Conservation (phyloP, 2,329 filamentous ascomycete genomes). For the Penicillium crustosum region DNA sequence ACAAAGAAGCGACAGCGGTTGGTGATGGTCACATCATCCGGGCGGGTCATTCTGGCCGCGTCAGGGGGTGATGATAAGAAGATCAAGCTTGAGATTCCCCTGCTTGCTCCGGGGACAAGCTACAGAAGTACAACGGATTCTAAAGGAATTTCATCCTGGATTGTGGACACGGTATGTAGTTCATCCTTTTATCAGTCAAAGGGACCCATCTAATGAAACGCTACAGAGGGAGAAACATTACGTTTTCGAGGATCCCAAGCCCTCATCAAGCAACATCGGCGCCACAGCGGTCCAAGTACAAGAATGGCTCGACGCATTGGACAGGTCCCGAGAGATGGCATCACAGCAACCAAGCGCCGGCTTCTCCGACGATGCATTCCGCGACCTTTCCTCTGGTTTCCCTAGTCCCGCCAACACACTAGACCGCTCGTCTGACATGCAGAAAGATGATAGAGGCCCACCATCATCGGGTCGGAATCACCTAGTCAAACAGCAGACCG, state of each 20-base stretch:
- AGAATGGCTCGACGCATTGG: constrained; percentile 89
- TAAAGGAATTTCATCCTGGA: constrained; percentile 87
- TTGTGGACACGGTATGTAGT: constrained; percentile 82
- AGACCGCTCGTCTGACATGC: constrained; percentile 43
- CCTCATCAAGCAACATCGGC: constrained; percentile 62
- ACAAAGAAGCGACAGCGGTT: constrained; percentile 90
- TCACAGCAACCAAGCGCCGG: constrained; percentile 67
- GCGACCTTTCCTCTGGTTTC: constrained; percentile 67
- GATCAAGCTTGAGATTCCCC: constrained; percentile 85
- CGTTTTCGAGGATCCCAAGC: constrained; percentile 90
- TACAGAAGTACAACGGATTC: constrained; percentile 80
- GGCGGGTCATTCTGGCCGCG: constrained; percentile 83
- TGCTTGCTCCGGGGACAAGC: constrained; percentile 70
- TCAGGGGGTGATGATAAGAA: constrained; percentile 95
- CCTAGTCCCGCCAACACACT: constrained; percentile 61
- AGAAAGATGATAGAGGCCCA: constrained; percentile 30
- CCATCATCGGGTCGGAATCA: constrained; percentile 46
- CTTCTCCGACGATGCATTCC: constrained; percentile 65
- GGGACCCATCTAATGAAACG: constrained; percentile 30
- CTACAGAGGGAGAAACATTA: constrained; percentile 80
- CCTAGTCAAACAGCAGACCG: constrained; percentile 44
- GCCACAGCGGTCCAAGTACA: constrained; percentile 69
- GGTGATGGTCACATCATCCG: constrained; percentile 92
- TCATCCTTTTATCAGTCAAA: constrained; percentile 10
- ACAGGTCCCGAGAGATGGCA: constrained; percentile 82